These are phyloP conservation scores for Russula sp. DNA, from an alignment of 768 basidiomycete species.

Conservation along the genomic window DNA sequence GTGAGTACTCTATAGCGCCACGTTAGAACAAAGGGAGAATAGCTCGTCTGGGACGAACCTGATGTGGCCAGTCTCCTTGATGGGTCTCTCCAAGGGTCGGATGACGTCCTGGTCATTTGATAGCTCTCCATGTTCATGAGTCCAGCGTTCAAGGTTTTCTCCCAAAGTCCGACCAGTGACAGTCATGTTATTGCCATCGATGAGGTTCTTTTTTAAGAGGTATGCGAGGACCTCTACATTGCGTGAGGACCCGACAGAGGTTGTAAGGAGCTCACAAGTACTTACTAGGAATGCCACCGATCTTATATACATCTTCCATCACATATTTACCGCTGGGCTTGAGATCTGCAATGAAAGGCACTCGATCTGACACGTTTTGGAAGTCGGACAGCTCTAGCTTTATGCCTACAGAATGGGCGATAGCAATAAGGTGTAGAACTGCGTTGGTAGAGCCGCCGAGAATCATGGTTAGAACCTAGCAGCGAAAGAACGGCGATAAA, in stretches of 20 bases:
- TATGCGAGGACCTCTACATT: conserved; percentile 73
- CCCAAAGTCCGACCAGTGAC: conserved; percentile 87
- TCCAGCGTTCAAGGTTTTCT: conserved; percentile 91
- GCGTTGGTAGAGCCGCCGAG: conserved; percentile 98
- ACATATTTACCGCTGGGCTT: conserved; percentile 98
- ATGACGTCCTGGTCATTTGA: conserved; percentile 77
- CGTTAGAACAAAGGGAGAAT: neutral
- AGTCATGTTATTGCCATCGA: conserved; percentile 87
- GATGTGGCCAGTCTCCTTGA: conserved; percentile 87
- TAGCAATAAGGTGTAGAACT: conserved; percentile 92
- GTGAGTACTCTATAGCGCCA: conserved; percentile 63
- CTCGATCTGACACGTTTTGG: conserved; percentile 86
- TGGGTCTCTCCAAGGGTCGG: conserved; percentile 78
- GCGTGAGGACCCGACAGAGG: neutral
- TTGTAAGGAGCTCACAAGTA: conserved; percentile 15
- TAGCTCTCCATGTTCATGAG: conserved; percentile 70
- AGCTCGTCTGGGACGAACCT: conserved; percentile 44
- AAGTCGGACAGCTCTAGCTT: conserved; percentile 86
- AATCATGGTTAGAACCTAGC: conserved; percentile 89
- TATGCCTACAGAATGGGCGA: conserved; percentile 94
- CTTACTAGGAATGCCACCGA: conserved; percentile 94
- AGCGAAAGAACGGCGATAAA: neutral
- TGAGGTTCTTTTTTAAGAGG: conserved; percentile 78
- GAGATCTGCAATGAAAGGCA: conserved; percentile 92
- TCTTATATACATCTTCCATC: conserved; percentile 94